Evolutionary conservation across 2,329 filamentous ascomycete genomes (phyloP), one percentile per base, ranked within the genome.

Genomic region (Decorospora gaudefroyi): DNA sequence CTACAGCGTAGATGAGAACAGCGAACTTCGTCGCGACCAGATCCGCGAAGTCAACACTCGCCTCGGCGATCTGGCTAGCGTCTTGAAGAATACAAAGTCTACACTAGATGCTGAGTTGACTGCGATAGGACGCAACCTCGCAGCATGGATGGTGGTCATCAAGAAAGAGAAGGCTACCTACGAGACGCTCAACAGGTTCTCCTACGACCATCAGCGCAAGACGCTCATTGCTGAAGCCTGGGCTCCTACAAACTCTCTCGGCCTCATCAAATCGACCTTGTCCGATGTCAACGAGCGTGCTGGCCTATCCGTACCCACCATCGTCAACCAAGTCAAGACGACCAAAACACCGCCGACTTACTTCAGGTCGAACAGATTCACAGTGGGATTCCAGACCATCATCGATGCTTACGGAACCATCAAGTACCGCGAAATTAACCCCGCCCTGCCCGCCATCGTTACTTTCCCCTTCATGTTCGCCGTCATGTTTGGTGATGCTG

Each of bases 401-500:
- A 95, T 99, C 70, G 92, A 99, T 64, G 93, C 95, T 18, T 99
- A 99, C 67, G 95, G 93, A 66, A 96, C 93, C 28, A 88, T 93
- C 49, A 97, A 95, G 57, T 99, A 99, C 74, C 88, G 88, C 59
- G 93, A 99, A 75, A 88, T 96, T 71, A 99, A 99, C 74, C 93
- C 93, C 44, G 92, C 90, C 51, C 80, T 99, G 15, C 92, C 92
- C 25, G 93, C 95, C 37, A 90, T 97, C 57, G 86, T 99, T 53
- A 99, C 93, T 4, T 99, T 99, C 74, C 93, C 95, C n/a, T 99
- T 99, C 78, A 79, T 99, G 51, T 99, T 99, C 69, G 93, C 93
- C 35, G 93, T 99, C 82, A 99, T 99, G 93, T 99, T 99, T 68
- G 95, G 93, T 78, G 93, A 99, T 73, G 86, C 96, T 46, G 95